Evolutionary conservation across 106 monocot genomes (phyloP), one percentile per base, ranked within the genome.

Genomic region (Apostasia ramifera): DNA sequence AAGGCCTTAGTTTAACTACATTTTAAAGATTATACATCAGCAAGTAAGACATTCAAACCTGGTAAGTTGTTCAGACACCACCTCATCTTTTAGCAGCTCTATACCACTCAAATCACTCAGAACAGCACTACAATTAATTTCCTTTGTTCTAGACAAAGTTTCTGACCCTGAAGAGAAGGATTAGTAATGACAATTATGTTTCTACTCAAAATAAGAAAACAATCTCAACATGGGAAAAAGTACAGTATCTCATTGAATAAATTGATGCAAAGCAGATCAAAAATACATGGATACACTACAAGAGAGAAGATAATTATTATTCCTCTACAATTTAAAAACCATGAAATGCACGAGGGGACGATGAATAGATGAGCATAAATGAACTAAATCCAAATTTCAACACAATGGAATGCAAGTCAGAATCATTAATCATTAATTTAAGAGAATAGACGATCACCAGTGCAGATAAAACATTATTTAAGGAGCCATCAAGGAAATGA

Each of bases 41-140:
- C 26, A 3, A 56, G 6, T 37, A 67, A 71, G 13, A 67, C 3
- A 9, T 46, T 51, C 69, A 66, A 37, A 89, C 89, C 89, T 89
- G 57, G 89, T 89, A 67, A 89, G 89, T 73, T 89, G 89, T 72
- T 89, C 89, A 11, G 85, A 89, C 1, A 89, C 85, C 42, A 89
- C 80, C 72, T 89, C 89, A 85, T 89, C 89, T 50, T 79, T 61
- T 58, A 89, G 52, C 70, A 88, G 66, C n/a, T 83, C 83, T 54
- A 68, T 78, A 68, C 47, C 56, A 61, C 57, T 44, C 61, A 85
- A 61, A 75, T 61, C 67, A 59, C 64, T 66, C 5, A n/a, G n/a
- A 69, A 9, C 14, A 75, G 14, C 60, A 71, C 67, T 51, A 55
- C 10, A 60, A 14, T 68, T 46, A 2, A 26, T 59, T 56, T 39